These are phyloP conservation scores for Lentinula aciculospora DNA, from an alignment of 768 basidiomycete genomes.

Conservation along the genomic window DNA sequence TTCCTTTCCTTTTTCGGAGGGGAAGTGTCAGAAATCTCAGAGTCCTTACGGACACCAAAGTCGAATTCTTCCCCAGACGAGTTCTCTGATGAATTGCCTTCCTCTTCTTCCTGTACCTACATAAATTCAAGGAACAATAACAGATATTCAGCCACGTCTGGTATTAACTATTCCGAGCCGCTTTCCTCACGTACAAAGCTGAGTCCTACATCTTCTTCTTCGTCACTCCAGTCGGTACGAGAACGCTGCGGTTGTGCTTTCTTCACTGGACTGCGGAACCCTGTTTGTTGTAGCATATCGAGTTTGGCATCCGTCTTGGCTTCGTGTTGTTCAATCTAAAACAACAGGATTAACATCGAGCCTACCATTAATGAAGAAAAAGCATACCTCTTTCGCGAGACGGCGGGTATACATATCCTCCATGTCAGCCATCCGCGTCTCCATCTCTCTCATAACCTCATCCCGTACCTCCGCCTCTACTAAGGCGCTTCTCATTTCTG, in stretches of 20 bases:
- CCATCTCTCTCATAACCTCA: conserved; percentile 91
- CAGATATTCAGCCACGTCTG: conserved; percentile 2
- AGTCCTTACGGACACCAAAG: neutral
- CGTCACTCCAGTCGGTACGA: conserved; percentile 25
- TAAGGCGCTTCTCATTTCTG: conserved; percentile 81
- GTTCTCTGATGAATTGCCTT: conserved; percentile 3
- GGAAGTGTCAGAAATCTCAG: conserved; percentile 14
- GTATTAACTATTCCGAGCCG: conserved; percentile 2
- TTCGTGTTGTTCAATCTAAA: conserved; percentile 75
- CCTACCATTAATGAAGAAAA: neutral
- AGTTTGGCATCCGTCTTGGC: conserved; percentile 90
- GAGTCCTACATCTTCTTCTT: conserved; percentile 35
- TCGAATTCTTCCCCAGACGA: conserved; percentile 14
- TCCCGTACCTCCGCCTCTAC: conserved; percentile 88
- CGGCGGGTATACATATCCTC: conserved; percentile 73
- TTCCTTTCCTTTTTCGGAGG: conserved; percentile 29
- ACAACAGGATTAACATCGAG: neutral
- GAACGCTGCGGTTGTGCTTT: conserved; percentile 14
- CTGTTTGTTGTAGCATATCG: conserved; percentile 84
- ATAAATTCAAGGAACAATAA: neutral
- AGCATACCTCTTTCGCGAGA: conserved; percentile 70
- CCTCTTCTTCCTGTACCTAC: conserved; percentile 23
- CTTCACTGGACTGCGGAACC: conserved; percentile 50
- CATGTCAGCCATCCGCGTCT: conserved; percentile 78
- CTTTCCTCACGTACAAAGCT: conserved; percentile 28